Conservation (phyloP, 2,329 filamentous ascomycete species). For the Colletotrichum navitas region DNA sequence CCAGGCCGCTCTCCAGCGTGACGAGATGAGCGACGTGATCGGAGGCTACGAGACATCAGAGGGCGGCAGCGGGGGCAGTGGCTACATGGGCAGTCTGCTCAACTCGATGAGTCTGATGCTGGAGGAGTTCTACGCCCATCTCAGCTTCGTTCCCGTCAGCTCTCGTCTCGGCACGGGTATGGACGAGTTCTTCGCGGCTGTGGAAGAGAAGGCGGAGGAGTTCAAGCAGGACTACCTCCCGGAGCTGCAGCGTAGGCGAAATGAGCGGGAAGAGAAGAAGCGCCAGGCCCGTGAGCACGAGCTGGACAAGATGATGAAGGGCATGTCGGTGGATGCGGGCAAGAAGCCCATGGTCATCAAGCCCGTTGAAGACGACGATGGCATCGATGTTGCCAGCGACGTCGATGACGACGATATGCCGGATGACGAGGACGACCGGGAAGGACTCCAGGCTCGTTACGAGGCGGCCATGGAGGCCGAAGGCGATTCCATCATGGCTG, state of each 20-base stretch:
- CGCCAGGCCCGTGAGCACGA: slow-evolving; percentile 80
- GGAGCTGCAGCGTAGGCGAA: slow-evolving; percentile 83
- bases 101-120: slow-evolving; percentile 99
- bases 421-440: slow-evolving; percentile 70
- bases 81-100: slow-evolving; percentile 95
- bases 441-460: slow-evolving; percentile 81
- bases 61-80: slow-evolving; percentile 78
- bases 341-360: slow-evolving; percentile 46
- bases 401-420: slow-evolving; percentile 70
- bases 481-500: slow-evolving; percentile 62
- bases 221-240: slow-evolving; percentile 93
- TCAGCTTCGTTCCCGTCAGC: slow-evolving; percentile 93
- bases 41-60: slow-evolving; percentile 75
- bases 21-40: slow-evolving; percentile 83
- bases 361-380: slow-evolving; percentile 59
- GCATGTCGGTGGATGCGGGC: slow-evolving; percentile 73
- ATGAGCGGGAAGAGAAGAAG: slow-evolving; percentile 82
- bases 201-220: slow-evolving; percentile 87
- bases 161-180: slow-evolving; percentile 93
- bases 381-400: slow-evolving; percentile 68
- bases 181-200: slow-evolving; percentile 92
- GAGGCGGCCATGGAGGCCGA: slow-evolving; percentile 77
- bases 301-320: slow-evolving; percentile 92
- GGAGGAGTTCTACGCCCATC: slow-evolving; percentile 96
- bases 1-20: slow-evolving; percentile 83